Percentiles rank a stretch among this genome's conserved stretches.
phyloP scores from a whole-genome alignment of 352 stramenopile genomes.

The Globisporangium megalacanthum region DNA sequence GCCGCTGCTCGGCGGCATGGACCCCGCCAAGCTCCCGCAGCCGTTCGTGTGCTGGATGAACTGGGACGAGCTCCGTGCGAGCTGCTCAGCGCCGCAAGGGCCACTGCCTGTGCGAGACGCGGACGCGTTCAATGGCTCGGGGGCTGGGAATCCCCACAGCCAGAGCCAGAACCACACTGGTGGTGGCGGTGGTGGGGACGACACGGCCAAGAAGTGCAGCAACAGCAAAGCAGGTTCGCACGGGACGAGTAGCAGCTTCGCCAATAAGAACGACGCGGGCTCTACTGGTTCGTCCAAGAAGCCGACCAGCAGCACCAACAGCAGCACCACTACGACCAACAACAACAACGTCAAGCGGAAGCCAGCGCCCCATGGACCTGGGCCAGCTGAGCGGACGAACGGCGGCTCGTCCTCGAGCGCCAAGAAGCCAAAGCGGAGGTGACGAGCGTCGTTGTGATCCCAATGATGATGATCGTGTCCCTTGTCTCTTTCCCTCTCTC shows the following conservation, averaged over 20 bases:
- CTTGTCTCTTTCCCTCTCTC: background rate
- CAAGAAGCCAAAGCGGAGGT: slow-evolving; percentile 28
- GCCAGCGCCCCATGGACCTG: slow-evolving; percentile 3
- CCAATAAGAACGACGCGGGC: slow-evolving; percentile 2
- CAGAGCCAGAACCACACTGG: background rate
- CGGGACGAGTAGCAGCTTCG: slow-evolving; percentile 1
- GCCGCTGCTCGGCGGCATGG: slow-evolving; percentile 70
- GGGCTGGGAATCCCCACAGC: background rate
- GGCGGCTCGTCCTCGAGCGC: slow-evolving; percentile 2
- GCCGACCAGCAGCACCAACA: slow-evolving; percentile 10
- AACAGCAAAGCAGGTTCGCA: background rate
- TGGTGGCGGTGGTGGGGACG: slow-evolving; percentile 1
- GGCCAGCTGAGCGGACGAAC: slow-evolving; percentile 7
- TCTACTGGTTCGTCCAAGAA: slow-evolving; percentile 9
- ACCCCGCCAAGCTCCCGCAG: slow-evolving; percentile 53
- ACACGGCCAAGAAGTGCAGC: slow-evolving; percentile 3
- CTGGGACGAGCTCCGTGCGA: slow-evolving; percentile 73
- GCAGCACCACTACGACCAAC: slow-evolving; percentile 1
- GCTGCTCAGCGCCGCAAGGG: slow-evolving; percentile 67
- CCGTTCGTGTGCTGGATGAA: slow-evolving; percentile 87
- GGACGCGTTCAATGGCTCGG: slow-evolving; percentile 2
- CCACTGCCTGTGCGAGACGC: slow-evolving; percentile 18
- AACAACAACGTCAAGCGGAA: slow-evolving; percentile 16
- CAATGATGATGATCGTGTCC: background rate
- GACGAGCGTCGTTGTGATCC: background rate